Conservation (phyloP, 1,284 basidiomycete species). For the Naganishia albida region DNA sequence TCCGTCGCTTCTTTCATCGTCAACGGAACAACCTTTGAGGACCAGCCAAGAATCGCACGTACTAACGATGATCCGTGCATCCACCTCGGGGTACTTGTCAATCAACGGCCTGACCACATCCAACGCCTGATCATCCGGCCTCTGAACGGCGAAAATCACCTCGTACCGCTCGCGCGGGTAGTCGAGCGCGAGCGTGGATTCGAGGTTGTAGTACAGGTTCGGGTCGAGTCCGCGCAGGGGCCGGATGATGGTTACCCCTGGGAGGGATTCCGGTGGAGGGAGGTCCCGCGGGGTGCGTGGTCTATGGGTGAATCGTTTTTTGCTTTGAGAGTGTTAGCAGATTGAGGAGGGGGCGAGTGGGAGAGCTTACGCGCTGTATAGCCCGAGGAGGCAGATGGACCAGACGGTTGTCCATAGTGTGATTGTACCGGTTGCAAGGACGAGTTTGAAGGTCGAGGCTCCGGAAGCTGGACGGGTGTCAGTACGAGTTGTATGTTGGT, state of each 20-base stretch:
- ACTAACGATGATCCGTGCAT: constrained; percentile 75
- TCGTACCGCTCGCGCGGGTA: constrained; percentile 75
- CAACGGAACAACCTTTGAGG: background rate
- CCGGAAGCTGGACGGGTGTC: constrained; percentile 13
- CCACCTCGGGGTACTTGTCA: constrained; percentile 67
- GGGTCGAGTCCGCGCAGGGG: constrained; percentile 89
- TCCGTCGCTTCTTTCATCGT: constrained; percentile 61
- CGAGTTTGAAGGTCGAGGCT: constrained; percentile 28
- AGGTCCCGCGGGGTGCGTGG: constrained; percentile 46
- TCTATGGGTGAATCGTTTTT: constrained; percentile 66
- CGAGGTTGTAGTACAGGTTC: constrained; percentile 89
- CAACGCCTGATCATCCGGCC: constrained; percentile 78
- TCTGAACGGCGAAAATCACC: constrained; percentile 80
- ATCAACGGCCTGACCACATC: constrained; percentile 73
- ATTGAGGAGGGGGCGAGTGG: no score
- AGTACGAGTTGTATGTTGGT: background rate
- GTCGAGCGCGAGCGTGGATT: constrained; percentile 83
- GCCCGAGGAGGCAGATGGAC: constrained; percentile 74
- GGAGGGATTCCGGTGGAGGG: constrained; percentile 58
- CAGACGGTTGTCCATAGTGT: constrained; percentile 74
- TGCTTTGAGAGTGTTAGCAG: no score
- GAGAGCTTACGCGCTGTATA: constrained; percentile 68
- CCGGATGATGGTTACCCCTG: constrained; percentile 86
- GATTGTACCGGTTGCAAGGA: constrained; percentile 59
- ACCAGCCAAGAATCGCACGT: constrained; percentile 44